Base-by-base conservation (phyloP, 345 rosid genomes). In the Microcos paniculata region DNA sequence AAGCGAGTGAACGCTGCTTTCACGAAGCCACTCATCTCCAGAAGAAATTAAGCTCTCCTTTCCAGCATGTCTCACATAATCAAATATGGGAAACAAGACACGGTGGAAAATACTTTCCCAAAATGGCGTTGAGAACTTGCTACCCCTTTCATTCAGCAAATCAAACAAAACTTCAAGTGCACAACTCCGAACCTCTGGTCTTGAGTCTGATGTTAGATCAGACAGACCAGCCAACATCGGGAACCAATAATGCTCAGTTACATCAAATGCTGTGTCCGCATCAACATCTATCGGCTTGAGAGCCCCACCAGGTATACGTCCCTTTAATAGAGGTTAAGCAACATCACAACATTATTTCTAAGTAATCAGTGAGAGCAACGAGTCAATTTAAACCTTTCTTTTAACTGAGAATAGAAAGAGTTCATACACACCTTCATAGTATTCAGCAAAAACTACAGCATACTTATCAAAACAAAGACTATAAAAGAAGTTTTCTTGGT, bases 61-160 rank as follows among this genome's bases (percentile, higher is more conserved):
- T 77, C 92, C 89, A 79, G 87, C 88, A 75, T 86, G 88, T 55
- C 95, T 89, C 71, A 90, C 91, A 58, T 90, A 89, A 78, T 90
- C 92, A 82, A 90, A 90, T 72, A 90, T 90, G 59, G 95, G 95
- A 81, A 90, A 90, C 84, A 90, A 62, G 42, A 89, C 92, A 4
- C 95, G 89, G 70, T 88, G 91, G 81, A 90, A 90, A 73, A 90
- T 87, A 81, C 91, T 90, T 81, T 89, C 95, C 95, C 95, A 90
- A 71, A 90, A 90, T 70, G 95, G 80, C 51, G 84, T 28, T 56
- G 95, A 86, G 72, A 90, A 90, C 84, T 86, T 87, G 80, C 90
- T 87, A 51, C 95, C 95, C 82, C 95, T 84, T 82, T 89, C 95
- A 76, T 90, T 87, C 84, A 90, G 81, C 78, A 90, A 80, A 82